Base-by-base conservation (phyloP, 192 early-diverging fungal genomes). In the Linnemannia zychae region DNA sequence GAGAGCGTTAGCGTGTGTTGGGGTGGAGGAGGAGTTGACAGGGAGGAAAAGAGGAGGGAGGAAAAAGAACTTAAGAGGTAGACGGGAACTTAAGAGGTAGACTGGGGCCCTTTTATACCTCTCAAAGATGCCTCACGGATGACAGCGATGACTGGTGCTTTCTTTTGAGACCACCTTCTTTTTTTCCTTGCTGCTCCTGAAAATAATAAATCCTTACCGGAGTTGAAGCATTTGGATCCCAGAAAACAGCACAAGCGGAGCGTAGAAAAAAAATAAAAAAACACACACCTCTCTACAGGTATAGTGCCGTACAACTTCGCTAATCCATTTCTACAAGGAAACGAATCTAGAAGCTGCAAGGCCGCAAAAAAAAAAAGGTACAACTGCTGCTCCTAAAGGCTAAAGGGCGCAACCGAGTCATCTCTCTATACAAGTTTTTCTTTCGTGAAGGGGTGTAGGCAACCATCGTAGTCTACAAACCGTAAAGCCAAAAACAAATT, bases 191-290 rank as follows among this genome's bases (percentile, higher is more conserved):
- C 34, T 69, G 67, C 38, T 18, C 33, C 38, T 24, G 57, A 63
- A 63, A 63, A 33, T 28, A 63, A 33, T 28, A 53, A 16, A 24
- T 63, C 28, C 15, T 31, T 63, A 15, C 57, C 57, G 57, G 57
- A 63, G 57, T 63, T 63, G 28, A 63, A n/a, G 28, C 31, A 38
- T 13, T 69, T 69, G 67, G 67, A 69, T 69, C 67, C 67, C 67
- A 69, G 67, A 69, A 69, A 28, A 60, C 13, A 20, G 17, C 13
- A 60, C 2, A 69, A 69, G 67, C 67, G 67, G 67, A 69, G 67
- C 67, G 36, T 69, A 40, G 67, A 69, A 22, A 37, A 15, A 67
- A 6, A 36, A 31, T 37, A 13, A 2, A 6, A 4, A 67, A 53
- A 6, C 7, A 53, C 57, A 6, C 40, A 6, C 3, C 40, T 44